Evolutionary conservation across 1,284 basidiomycete species (phyloP).

Genomic region (Afroboletus lepidellus): DNA sequence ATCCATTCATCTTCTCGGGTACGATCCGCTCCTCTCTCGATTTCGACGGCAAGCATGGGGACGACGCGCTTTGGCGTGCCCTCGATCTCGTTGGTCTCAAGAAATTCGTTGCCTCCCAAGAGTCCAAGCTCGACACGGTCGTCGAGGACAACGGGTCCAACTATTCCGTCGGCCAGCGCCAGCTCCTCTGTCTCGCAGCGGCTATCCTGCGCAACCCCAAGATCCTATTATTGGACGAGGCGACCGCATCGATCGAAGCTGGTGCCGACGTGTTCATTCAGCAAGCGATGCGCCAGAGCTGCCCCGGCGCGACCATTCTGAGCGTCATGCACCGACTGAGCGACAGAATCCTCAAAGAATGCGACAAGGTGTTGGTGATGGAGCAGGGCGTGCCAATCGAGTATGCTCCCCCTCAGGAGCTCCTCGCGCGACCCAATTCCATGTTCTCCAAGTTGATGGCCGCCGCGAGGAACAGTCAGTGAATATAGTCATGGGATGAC

Average conservation of each 20-base stretch:
- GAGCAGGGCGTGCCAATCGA: constrained; percentile 32
- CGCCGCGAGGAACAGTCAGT: constrained; percentile 22
- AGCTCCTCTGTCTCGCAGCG: constrained; percentile 34
- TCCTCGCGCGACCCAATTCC: constrained; percentile 24
- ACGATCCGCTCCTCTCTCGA: constrained; percentile 31
- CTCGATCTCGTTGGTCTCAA: constrained; percentile 35
- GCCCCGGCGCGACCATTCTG: constrained; percentile 29
- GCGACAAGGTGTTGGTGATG: constrained; percentile 34
- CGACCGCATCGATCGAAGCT: constrained; percentile 35
- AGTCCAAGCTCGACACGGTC: constrained; percentile 28
- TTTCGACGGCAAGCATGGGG: constrained; percentile 23
- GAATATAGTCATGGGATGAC: neutral
- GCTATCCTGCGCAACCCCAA: constrained; percentile 49
- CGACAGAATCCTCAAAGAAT: constrained; percentile 29
- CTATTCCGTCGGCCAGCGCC: constrained; percentile 34
- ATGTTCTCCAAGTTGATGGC: constrained; percentile 31
- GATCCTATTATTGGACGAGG: constrained; percentile 52
- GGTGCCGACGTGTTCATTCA: constrained; percentile 34
- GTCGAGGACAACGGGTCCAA: constrained; percentile 32
- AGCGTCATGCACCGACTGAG: constrained; percentile 32
- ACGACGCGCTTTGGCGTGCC: constrained; percentile 28
- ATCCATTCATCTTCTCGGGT: constrained; percentile 35
- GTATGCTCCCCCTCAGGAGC: constrained; percentile 22
- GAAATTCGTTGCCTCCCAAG: constrained; percentile 25
- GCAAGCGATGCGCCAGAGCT: constrained; percentile 31